A percentile compares a stretch with the other conserved stretches of the same genome.
phyloP scores from a whole-genome alignment of 2,329 filamentous ascomycete genomes.

The Elsinoe perseae region DNA sequence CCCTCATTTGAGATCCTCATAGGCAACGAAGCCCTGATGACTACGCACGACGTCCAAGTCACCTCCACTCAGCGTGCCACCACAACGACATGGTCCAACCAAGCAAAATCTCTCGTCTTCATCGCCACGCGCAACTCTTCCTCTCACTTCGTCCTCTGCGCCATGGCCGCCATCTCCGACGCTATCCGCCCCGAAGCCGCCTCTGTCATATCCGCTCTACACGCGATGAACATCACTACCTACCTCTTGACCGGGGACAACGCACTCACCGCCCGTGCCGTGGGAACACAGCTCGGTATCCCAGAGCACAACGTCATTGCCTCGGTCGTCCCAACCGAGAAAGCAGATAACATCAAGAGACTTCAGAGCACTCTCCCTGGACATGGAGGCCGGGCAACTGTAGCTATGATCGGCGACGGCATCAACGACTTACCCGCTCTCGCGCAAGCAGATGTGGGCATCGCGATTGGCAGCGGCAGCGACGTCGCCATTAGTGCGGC shows the following conservation, averaged over 20 bases:
- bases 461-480: constrained; percentile 71
- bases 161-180: constrained; percentile 70
- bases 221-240: constrained; percentile 59
- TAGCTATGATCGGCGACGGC: constrained; percentile 81
- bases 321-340: constrained; percentile 76
- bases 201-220: constrained; percentile 43
- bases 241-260: constrained; percentile 96
- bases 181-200: constrained; percentile 66
- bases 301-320: constrained; percentile 67
- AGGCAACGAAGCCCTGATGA: constrained; percentile 66
- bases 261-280: constrained; percentile 68
- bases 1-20: constrained; percentile 47
- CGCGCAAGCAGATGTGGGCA: constrained; percentile 71
- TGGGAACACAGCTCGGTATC: constrained; percentile 70
- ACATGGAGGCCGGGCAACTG: constrained; percentile 42
- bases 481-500: constrained; percentile 78
- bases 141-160: constrained; percentile 44
- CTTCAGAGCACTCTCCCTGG: constrained; percentile 29
- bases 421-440: constrained; percentile 81
- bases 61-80: constrained; percentile 19
- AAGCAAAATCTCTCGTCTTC: constrained; percentile 37
- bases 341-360: constrained; percentile 60
- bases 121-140: constrained; percentile 25
- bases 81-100: constrained; percentile 35
- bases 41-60: constrained; percentile 30